phyloP scores from a whole-genome alignment of 352 stramenopile genomes.

The Globisporangium uncinulatum region DNA sequence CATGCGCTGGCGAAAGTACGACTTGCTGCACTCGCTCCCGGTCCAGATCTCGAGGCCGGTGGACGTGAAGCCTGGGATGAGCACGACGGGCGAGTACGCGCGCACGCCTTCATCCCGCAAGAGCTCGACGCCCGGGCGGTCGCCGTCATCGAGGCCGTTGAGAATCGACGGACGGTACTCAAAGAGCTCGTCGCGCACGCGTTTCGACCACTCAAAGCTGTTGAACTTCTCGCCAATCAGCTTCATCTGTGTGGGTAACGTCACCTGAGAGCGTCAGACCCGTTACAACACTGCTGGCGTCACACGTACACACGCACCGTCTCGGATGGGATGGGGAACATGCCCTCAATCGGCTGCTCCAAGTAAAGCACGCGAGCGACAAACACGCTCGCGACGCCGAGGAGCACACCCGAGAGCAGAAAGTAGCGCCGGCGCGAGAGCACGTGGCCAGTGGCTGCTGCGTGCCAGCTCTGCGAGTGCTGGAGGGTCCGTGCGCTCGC shows the following conservation, averaged over 20 bases:
- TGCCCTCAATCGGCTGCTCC: slow-evolving; percentile 34
- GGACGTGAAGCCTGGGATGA: slow-evolving; percentile 93
- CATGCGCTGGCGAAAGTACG: slow-evolving; percentile 90
- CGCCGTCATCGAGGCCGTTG: slow-evolving; percentile 17
- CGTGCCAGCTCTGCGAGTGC: slow-evolving; percentile 55
- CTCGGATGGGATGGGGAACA: slow-evolving; percentile 32
- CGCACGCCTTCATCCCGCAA: slow-evolving; percentile 39
- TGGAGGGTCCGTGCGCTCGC: slow-evolving; percentile 11
- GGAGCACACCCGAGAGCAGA: slow-evolving; percentile 46
- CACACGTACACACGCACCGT: slow-evolving; percentile 13
- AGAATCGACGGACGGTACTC: slow-evolving; percentile 46
- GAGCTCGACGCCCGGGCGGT: slow-evolving; percentile 45
- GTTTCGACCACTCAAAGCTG: slow-evolving; percentile 59
- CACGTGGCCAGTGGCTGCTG: slow-evolving; percentile 44
- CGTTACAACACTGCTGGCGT: not conserved
- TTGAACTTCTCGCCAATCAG: slow-evolving; percentile 55
- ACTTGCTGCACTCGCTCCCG: slow-evolving; percentile 78
- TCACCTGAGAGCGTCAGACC: not conserved
- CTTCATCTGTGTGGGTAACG: slow-evolving; percentile 24
- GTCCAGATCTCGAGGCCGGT: slow-evolving; percentile 94
- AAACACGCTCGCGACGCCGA: slow-evolving; percentile 51
- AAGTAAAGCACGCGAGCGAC: slow-evolving; percentile 41
- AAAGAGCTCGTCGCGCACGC: slow-evolving; percentile 65
- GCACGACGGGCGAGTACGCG: slow-evolving; percentile 75
- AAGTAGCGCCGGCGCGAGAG: slow-evolving; percentile 64